Evolutionary conservation across 768 basidiomycete species (phyloP), one percentile per base, ranked within the genome.

Genomic region (Pleurotus giganteus): DNA sequence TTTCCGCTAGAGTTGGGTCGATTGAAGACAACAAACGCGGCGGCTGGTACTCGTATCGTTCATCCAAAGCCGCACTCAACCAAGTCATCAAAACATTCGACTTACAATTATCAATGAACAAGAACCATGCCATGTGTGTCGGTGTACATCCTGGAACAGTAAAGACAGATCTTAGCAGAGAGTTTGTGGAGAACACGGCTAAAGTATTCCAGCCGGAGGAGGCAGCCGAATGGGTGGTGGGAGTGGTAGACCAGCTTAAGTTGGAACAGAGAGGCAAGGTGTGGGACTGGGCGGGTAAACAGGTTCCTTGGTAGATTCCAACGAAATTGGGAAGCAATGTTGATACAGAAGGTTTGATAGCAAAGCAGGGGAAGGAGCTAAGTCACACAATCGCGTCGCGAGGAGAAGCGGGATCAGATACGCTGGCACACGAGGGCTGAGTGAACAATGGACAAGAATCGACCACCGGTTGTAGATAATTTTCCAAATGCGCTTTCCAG

Each of bases 31-130:
- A 85, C 62, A 68, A 66, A 23, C 73, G 71, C 21, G 83, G 83
- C 15, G 84, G 82, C 32, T 84, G 83, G 83, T 84, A 79, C 62
- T 83, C 81, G 28, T 84, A 84, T 64, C 79, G 82, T 24, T 71
- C 80, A 17, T 83, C 82, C 47, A 85, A 84, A 64, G 78, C 83
- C 0, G 82, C 83, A 47, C 75, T 86, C 45, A 84, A 86, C 59
- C 83, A 85, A 60, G 75, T 79, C n/a, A 63, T 84, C 63, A 80
- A 78, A 58, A 84, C 82, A 15, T 84, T 83, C 59, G 81, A 86
- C 64, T 58, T 78, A 45, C 74, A 84, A 53, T 67, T 85, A 31
- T 65, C 76, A 60, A 69, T 74, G 67, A 75, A 76, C 59, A 74
- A 72, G 47, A 69, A 61, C 3, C 70, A 72, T 26, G 79, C 81